These are phyloP conservation scores for Mantamonas sphyraenae DNA, from an alignment of 78 protist species.

Conservation along the genomic window DNA sequence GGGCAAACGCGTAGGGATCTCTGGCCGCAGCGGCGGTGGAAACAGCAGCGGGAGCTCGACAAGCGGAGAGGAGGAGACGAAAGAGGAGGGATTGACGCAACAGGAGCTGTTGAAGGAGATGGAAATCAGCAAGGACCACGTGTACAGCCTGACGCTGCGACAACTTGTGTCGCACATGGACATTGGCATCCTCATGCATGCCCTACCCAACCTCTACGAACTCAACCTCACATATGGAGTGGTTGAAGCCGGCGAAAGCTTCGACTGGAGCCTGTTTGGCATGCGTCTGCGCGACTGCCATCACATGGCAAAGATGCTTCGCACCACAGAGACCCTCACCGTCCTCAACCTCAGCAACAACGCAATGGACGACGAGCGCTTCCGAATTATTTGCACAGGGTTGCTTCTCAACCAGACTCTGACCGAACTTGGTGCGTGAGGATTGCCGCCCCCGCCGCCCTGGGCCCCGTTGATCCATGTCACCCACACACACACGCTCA, in stretches of 20 bases:
- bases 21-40: too few relatives aligned
- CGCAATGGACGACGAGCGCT: constrained; percentile 9
- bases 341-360: constrained; percentile 1
- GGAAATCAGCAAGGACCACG: too few relatives aligned
- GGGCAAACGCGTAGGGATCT: too few relatives aligned
- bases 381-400: not conserved
- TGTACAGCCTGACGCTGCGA: not conserved
- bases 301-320: not conserved
- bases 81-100: too few relatives aligned
- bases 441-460: too few relatives aligned
- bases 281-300: not conserved
- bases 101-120: too few relatives aligned
- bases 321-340: not conserved
- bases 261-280: constrained; percentile 11
- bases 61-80: too few relatives aligned
- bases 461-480: too few relatives aligned
- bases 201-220: constrained; percentile 6
- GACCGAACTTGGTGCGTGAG: too few relatives aligned
- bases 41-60: too few relatives aligned
- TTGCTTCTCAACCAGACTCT: constrained; percentile 6
- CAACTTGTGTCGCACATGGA: not conserved
- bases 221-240: constrained; percentile 2
- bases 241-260: constrained; percentile 5
- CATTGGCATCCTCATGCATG: not conserved
- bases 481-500: too few relatives aligned